A percentile compares a stretch with the other conserved stretches of the same genome.
Evolutionary conservation across 2,329 filamentous ascomycete species (phyloP).

Genomic region (Helotiales sp.): DNA sequence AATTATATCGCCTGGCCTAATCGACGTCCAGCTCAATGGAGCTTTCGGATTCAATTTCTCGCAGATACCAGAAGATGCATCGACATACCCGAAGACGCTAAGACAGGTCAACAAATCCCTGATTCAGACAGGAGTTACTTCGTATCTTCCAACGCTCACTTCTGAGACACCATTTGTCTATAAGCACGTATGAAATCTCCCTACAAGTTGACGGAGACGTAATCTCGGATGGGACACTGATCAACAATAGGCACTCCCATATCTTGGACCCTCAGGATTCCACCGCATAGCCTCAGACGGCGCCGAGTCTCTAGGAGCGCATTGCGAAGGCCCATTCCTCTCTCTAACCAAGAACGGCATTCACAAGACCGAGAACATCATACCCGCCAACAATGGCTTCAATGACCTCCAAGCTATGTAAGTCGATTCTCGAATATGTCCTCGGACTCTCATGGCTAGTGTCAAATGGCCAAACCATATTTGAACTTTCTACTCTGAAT

Average conservation of each 20-base stretch:
- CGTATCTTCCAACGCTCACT: constrained; percentile 82
- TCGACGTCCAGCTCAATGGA: constrained; percentile 90
- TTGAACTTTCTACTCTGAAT: too few species aligned
- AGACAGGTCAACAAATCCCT: constrained; percentile 69
- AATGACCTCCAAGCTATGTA: constrained; percentile 68
- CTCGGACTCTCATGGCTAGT: too few species aligned
- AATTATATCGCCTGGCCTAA: constrained; percentile 82
- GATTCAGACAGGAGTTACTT: constrained; percentile 79
- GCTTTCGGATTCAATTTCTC: constrained; percentile 94
- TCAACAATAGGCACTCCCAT: constrained; percentile 62
- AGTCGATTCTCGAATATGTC: too few species aligned
- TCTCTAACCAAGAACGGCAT: constrained; percentile 82
- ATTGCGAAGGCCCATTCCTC: constrained; percentile 89
- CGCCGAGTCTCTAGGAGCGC: constrained; percentile 84
- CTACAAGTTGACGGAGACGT: too few species aligned
- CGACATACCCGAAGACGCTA: constrained; percentile 72
- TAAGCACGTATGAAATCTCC: constrained; percentile 55
- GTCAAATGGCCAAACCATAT: too few species aligned
- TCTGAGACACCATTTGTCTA: constrained; percentile 82
- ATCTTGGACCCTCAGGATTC: constrained; percentile 70
- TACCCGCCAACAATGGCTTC: constrained; percentile 57
- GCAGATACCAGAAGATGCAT: constrained; percentile 65
- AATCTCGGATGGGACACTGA: too few species aligned
- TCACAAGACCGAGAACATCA: constrained; percentile 74
- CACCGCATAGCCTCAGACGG: constrained; percentile 64